Evolutionary conservation across 768 basidiomycete genomes (phyloP).

Genomic region (Auriscalpium vulgare): DNA sequence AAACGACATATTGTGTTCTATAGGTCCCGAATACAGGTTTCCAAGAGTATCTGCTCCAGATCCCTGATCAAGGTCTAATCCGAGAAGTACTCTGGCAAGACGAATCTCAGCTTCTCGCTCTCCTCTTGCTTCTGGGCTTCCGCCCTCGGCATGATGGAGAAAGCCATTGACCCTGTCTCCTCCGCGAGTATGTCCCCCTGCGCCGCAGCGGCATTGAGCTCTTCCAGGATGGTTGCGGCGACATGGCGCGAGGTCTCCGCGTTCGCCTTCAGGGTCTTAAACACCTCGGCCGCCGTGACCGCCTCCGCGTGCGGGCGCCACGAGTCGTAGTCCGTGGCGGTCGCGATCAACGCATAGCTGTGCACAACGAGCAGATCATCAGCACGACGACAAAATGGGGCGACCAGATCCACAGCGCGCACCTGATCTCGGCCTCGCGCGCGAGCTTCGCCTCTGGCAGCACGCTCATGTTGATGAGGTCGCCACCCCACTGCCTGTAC

Average conservation of each 20-base stretch:
- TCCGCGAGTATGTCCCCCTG: slow-evolving; percentile 53
- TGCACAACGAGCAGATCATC: no score
- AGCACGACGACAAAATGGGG: not conserved
- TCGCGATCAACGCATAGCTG: slow-evolving; percentile 89
- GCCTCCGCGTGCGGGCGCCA: slow-evolving; percentile 77
- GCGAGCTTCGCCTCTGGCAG: slow-evolving; percentile 97
- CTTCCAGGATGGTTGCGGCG: slow-evolving; percentile 59
- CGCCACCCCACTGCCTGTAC: slow-evolving; percentile 90
- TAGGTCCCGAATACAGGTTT: not conserved
- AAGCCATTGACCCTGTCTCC: slow-evolving; percentile 78
- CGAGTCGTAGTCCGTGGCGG: slow-evolving; percentile 91
- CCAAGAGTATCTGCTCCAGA: not conserved
- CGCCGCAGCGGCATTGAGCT: slow-evolving; percentile 51
- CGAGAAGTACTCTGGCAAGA: slow-evolving; percentile 72
- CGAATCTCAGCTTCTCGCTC: slow-evolving; percentile 58
- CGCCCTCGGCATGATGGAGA: slow-evolving; percentile 71
- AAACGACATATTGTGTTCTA: not conserved
- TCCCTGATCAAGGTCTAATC: not conserved
- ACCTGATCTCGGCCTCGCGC: slow-evolving; percentile 91
- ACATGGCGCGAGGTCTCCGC: slow-evolving; percentile 80
- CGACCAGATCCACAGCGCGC: slow-evolving; percentile 15
- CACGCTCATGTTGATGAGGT: slow-evolving; percentile 96
- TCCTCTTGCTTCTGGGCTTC: slow-evolving; percentile 50
- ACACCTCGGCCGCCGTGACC: slow-evolving; percentile 87
- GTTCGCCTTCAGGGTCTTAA: slow-evolving; percentile 82